Evolutionary conservation across 257 asterid species (phyloP), one percentile per base, ranked within the genome.

Genomic region (Solanum rostratum): DNA sequence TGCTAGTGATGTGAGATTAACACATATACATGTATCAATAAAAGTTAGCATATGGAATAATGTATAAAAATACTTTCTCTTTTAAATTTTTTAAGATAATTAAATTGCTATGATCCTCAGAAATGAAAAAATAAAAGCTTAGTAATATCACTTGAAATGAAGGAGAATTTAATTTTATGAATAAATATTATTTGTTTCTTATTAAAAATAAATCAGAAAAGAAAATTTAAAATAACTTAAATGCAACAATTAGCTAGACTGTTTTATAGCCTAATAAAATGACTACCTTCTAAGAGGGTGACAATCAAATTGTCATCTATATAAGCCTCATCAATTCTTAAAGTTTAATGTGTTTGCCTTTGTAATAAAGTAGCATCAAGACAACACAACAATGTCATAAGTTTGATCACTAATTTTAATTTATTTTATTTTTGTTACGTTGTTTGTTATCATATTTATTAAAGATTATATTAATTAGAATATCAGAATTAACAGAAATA

Each of bases 401-500:
- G 15, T 11, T 62, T 62, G 3, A 27, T 29, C 5, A 65, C 29
- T 1, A 65, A 7, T 6, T 27, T 27, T 15, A 0, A 10, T 3
- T 66, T 22, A 66, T 66, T 30, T 30, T 66, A 66, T 2, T 30
- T 63, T 16, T 7, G 5, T 3, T 27, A 27, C 1, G 13, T 63
- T 27, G 10, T 30, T 30, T 65, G 13, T 29, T 7, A 65, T 2
- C 3, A 20, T 55, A 8, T 55, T 7, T 4, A 2, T 55, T 0
- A 19, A 54, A 7, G 7, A 3, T 55, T 3, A 55, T 55, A 7
- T 55, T 19, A 5, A 19, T 19, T 7, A 7, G 9, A 55, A 55
- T 11, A 55, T 55, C 0, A 55, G 9, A 19, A 19, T 19, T 2
- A 1, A 8, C 3, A 2, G 0, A 19, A 19, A 8, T 1, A 7